A percentile compares a stretch with the other conserved stretches of the same genome.
Conservation (phyloP, 495 filamentous ascomycete species). For the Peziza echinospora region DNA sequence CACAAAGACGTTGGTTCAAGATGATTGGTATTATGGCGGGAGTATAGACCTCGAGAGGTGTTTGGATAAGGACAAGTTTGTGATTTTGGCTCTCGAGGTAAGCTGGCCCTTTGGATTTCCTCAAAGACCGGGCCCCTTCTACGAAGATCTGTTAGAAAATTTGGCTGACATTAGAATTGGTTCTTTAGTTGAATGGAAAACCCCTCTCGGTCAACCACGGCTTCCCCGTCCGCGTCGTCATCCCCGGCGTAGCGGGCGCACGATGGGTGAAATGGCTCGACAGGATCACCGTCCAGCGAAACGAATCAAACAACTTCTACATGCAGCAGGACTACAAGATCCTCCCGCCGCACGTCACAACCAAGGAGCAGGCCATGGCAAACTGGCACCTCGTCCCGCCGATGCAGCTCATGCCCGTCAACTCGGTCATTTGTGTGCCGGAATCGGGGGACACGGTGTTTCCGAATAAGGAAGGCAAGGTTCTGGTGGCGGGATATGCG, state of each 20-base stretch:
- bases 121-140: not conserved
- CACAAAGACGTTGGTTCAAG: slow-evolving; percentile 27
- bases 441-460: slow-evolving; percentile 22
- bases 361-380: slow-evolving; percentile 26
- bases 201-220: slow-evolving; percentile 27
- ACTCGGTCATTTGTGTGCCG: slow-evolving; percentile 33
- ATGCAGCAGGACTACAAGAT: slow-evolving; percentile 32
- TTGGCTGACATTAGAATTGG: not conserved
- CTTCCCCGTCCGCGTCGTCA: slow-evolving; percentile 27
- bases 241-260: slow-evolving; percentile 30
- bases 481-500: slow-evolving; percentile 35
- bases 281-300: slow-evolving; percentile 24
- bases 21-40: slow-evolving; percentile 35
- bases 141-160: too few species aligned
- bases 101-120: not conserved
- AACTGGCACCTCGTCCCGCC: slow-evolving; percentile 27
- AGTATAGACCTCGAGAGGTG: slow-evolving; percentile 29
- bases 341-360: slow-evolving; percentile 26
- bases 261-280: slow-evolving; percentile 36
- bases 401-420: slow-evolving; percentile 29
- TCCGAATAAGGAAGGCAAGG: slow-evolving; percentile 19
- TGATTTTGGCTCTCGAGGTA: slow-evolving; percentile 35
- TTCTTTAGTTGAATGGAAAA: slow-evolving; percentile 23
- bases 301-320: slow-evolving; percentile 28
- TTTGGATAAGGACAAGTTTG: slow-evolving; percentile 26